Evolutionary conservation across 1,284 basidiomycete species (phyloP).

Genomic region (Boletus chippewaensis): DNA sequence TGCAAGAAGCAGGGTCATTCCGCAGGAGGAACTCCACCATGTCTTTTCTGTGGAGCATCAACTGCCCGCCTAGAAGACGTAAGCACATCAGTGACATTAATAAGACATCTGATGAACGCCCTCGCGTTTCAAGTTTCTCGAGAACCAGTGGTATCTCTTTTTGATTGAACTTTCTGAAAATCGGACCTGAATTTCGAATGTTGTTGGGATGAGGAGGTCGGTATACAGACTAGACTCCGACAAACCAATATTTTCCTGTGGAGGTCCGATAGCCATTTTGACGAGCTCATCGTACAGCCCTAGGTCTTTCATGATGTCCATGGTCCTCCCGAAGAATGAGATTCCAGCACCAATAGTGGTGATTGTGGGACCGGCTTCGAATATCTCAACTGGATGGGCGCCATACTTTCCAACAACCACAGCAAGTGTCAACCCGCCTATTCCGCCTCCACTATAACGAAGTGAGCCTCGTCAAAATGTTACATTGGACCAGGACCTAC

Average conservation of each 20-base stretch:
- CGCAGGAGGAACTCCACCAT: conserved; percentile 29
- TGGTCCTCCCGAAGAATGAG: conserved; percentile 32
- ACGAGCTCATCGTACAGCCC: conserved; percentile 25
- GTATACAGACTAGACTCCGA: not conserved
- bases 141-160: conserved; percentile 24
- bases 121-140: conserved; percentile 10
- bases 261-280: conserved; percentile 8
- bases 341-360: conserved; percentile 37
- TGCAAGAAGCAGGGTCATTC: conserved; percentile 26
- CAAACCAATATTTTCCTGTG: conserved; percentile 3
- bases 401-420: conserved; percentile 28
- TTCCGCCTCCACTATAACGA: conserved; percentile 33
- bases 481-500: not conserved
- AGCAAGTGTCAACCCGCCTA: conserved; percentile 36
- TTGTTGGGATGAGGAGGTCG: not conserved
- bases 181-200: conserved; percentile 9
- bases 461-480: not conserved
- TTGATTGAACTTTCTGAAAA: conserved; percentile 23
- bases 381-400: conserved; percentile 28
- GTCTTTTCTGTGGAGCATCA: conserved; percentile 31
- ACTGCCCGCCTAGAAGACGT: conserved; percentile 20
- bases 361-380: conserved; percentile 33
- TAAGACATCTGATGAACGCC: too few species aligned
- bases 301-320: conserved; percentile 32
- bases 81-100: too few species aligned